Evolutionary conservation across 2,329 filamentous ascomycete genomes (phyloP).

Genomic region (Dothistroma pini): DNA sequence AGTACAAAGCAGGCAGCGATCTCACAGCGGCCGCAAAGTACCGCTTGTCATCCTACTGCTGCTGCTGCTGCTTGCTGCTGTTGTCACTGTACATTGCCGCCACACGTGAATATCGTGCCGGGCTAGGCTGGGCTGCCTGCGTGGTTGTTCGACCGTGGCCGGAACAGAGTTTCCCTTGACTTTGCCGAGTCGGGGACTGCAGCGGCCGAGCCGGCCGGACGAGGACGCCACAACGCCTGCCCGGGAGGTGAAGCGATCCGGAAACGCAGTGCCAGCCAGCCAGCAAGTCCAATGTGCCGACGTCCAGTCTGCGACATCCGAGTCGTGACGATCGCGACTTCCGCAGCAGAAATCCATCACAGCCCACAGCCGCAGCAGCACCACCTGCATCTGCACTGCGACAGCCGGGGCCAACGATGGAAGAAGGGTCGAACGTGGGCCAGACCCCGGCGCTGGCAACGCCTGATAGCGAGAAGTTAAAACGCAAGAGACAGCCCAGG

Average conservation of each 20-base stretch:
- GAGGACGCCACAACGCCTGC: not conserved
- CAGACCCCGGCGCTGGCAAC: constrained; percentile 10
- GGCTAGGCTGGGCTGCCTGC: not conserved
- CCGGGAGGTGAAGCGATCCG: not conserved
- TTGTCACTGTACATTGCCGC: not conserved
- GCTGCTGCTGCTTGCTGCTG: not conserved
- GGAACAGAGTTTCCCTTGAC: not conserved
- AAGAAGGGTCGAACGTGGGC: constrained; percentile 4
- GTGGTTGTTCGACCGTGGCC: not conserved
- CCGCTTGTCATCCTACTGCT: not conserved
- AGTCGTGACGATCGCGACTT: not conserved
- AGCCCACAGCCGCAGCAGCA: not conserved
- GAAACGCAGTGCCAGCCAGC: not conserved
- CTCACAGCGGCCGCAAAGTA: not conserved
- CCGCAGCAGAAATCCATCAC: not conserved
- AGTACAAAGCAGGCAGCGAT: not conserved
- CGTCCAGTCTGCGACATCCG: not conserved
- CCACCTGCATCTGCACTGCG: not conserved
- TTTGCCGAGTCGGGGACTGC: not conserved
- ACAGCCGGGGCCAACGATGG: not conserved
- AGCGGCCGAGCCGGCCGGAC: not conserved
- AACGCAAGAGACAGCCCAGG: constrained; percentile 29
- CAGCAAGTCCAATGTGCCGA: not conserved
- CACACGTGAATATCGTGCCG: not conserved
- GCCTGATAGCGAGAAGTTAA: constrained; percentile 14